Evolutionary conservation across 768 basidiomycete genomes (phyloP).

Genomic region (Mycena leptocephala): DNA sequence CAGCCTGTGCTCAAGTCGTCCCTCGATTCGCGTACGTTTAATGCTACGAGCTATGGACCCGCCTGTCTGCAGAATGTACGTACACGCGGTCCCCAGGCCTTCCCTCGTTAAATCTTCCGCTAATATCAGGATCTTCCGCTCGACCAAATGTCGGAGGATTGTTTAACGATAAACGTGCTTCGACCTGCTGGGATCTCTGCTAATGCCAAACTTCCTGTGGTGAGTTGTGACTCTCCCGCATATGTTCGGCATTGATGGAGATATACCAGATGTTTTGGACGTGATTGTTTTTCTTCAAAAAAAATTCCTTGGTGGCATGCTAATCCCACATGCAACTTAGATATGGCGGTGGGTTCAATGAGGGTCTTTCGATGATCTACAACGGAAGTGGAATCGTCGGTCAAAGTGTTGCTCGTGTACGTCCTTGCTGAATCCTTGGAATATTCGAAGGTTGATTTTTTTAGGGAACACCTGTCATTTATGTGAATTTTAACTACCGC

Average conservation of each 20-base stretch:
- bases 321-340: background rate
- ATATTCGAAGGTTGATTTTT: background rate
- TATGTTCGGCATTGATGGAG: background rate
- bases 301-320: too few relatives aligned
- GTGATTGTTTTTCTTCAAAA: background rate
- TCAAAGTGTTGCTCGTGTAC: slow-evolving; percentile 43
- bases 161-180: slow-evolving; percentile 73
- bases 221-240: background rate
- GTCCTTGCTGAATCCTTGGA: background rate
- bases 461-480: slow-evolving; percentile 59
- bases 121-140: slow-evolving; percentile 46
- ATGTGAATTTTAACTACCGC: slow-evolving; percentile 67
- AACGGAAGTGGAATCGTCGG: slow-evolving; percentile 47
- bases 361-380: slow-evolving; percentile 37
- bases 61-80: slow-evolving; percentile 34
- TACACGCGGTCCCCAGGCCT: background rate
- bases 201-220: slow-evolving; percentile 52
- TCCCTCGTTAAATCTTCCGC: too few relatives aligned
- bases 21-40: slow-evolving; percentile 41
- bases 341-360: slow-evolving; percentile 43
- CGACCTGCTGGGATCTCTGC: slow-evolving; percentile 58
- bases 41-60: slow-evolving; percentile 48
- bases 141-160: slow-evolving; percentile 68
- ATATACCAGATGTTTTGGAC: slow-evolving; percentile 32
- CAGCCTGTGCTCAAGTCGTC: slow-evolving; percentile 44